Evolutionary conservation across 139 green algal species (phyloP).

Genomic region (Axilococcus clingmanii): DNA sequence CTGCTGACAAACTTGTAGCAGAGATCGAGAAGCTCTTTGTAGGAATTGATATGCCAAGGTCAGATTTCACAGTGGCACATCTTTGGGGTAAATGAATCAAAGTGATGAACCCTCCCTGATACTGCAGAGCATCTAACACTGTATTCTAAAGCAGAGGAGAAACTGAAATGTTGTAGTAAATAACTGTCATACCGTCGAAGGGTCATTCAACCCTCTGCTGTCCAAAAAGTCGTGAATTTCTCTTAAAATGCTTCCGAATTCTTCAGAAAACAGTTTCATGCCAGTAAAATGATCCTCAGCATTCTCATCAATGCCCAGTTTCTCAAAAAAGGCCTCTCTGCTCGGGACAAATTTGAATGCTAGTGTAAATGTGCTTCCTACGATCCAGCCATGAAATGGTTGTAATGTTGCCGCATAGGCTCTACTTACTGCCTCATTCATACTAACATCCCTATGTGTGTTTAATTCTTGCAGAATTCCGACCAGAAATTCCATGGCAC

Average conservation of each 20-base stretch:
- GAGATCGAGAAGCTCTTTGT: slow-evolving; percentile 23
- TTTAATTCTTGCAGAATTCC: slow-evolving; percentile 37
- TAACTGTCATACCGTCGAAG: slow-evolving; percentile 28
- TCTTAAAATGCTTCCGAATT: slow-evolving; percentile 40
- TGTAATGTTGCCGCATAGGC: slow-evolving; percentile 56
- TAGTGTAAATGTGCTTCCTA: slow-evolving; percentile 52
- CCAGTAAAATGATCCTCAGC: slow-evolving; percentile 25
- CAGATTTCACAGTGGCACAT: slow-evolving; percentile 24
- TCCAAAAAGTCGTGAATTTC: slow-evolving; percentile 53
- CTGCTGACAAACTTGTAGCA: slow-evolving; percentile 17
- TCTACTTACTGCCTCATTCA: slow-evolving; percentile 37
- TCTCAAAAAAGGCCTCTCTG: slow-evolving; percentile 22
- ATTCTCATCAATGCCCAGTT: slow-evolving; percentile 14
- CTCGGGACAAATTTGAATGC: slow-evolving; percentile 34
- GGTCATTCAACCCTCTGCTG: slow-evolving; percentile 33
- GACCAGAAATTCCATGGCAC: slow-evolving; percentile 66
- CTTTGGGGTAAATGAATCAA: no score
- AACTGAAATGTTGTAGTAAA: no score
- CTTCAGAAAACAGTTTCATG: slow-evolving; percentile 38
- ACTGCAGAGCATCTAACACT: no score
- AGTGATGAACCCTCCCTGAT: no score
- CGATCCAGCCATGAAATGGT: slow-evolving; percentile 66
- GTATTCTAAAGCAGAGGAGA: no score
- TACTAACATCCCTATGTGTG: not conserved
- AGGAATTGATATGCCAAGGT: slow-evolving; percentile 35